Conservation (phyloP, 2,329 filamentous ascomycete species). For the Exophiala alcalophila region DNA sequence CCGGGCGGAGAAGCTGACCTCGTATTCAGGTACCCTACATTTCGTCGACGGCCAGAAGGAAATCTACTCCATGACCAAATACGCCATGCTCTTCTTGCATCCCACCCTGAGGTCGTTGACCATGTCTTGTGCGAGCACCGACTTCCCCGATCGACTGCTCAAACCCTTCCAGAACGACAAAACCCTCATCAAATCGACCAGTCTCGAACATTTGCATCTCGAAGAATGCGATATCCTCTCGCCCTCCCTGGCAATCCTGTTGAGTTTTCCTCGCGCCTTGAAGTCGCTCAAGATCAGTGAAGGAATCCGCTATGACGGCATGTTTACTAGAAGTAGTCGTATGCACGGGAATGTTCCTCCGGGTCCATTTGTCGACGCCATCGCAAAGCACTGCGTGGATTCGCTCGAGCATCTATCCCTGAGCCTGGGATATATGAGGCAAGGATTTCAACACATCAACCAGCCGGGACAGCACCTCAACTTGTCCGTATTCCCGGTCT, state of each 20-base stretch:
- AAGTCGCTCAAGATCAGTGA: constrained; percentile 31
- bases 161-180: constrained; percentile 19
- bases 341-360: constrained; percentile 29
- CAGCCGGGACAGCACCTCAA: constrained; percentile 25
- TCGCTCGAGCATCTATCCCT: constrained; percentile 28
- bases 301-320: constrained; percentile 29
- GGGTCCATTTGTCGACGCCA: constrained; percentile 23
- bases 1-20: too few species aligned
- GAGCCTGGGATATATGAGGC: constrained; percentile 24
- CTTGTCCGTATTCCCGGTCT: constrained; percentile 20
- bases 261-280: constrained; percentile 27
- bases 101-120: constrained; percentile 28
- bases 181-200: constrained; percentile 23
- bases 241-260: constrained; percentile 22
- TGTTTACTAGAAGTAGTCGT: constrained; percentile 26
- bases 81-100: constrained; percentile 30
- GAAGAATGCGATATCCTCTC: constrained; percentile 31
- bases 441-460: constrained; percentile 21
- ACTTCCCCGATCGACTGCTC: constrained; percentile 22
- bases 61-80: constrained; percentile 30
- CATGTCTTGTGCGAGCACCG: constrained; percentile 31
- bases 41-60: constrained; percentile 29
- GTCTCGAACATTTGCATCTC: constrained; percentile 28
- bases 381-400: constrained; percentile 21
- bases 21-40: constrained; percentile 30